phyloP scores from a whole-genome alignment of 2,329 filamentous ascomycete species.

The Aureobasidium zeae region DNA sequence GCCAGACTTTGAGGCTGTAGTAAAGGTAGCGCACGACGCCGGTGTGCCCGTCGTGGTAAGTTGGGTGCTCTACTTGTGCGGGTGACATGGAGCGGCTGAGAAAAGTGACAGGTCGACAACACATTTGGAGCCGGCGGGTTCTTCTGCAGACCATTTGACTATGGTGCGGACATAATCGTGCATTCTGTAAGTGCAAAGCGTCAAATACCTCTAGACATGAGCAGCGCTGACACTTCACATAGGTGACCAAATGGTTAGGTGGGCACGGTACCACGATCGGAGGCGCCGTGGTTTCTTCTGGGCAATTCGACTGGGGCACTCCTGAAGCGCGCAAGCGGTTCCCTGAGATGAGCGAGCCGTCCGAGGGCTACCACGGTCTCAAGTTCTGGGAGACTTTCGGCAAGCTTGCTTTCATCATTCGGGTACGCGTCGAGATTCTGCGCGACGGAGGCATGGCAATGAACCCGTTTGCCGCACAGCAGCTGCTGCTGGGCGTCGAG shows the following conservation, averaged over 20 bases:
- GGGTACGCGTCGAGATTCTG: constrained; percentile 79
- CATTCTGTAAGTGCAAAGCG: no score
- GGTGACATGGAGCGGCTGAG: constrained; percentile 16
- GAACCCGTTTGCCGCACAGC: constrained; percentile 87
- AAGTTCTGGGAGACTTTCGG: constrained; percentile 95
- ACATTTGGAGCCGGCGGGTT: constrained; percentile 91
- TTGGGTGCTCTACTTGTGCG: constrained; percentile 31
- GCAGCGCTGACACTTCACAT: no score
- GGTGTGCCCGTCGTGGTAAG: constrained; percentile 47
- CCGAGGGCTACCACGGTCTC: constrained; percentile 82
- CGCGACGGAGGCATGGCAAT: constrained; percentile 75
- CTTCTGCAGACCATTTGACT: constrained; percentile 75
- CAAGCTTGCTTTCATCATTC: constrained; percentile 69
- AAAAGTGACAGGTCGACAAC: constrained; percentile 65
- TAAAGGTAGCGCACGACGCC: constrained; percentile 63
- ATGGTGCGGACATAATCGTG: constrained; percentile 52
- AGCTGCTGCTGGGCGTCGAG: constrained; percentile 80
- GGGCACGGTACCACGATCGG: constrained; percentile 89
- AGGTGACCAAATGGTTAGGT: constrained; percentile 95
- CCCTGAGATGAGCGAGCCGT: constrained; percentile 84
- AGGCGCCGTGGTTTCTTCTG: constrained; percentile 76
- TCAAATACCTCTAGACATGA: no score
- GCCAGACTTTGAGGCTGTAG: constrained; percentile 81
- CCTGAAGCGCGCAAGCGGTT: constrained; percentile 58
- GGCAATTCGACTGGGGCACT: constrained; percentile 90